phyloP scores from a whole-genome alignment of 306 rosid species.

The Dryas octopetala region DNA sequence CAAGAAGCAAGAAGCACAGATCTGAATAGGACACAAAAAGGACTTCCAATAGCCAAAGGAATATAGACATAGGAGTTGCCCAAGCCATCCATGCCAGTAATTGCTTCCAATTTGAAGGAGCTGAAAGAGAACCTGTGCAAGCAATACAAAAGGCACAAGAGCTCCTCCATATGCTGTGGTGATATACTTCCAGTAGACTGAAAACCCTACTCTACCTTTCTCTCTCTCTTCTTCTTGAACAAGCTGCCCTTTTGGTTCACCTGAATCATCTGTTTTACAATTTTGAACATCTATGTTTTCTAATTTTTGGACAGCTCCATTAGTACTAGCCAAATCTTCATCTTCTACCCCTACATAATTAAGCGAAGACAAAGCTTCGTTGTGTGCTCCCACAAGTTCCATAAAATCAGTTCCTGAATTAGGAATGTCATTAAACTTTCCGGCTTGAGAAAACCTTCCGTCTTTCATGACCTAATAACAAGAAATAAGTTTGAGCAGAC shows the following conservation, averaged over 20 bases:
- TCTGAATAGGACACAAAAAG: conserved; percentile 57
- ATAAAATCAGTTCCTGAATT: conserved; percentile 64
- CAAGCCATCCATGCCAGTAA: conserved; percentile 96
- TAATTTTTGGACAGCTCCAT: conserved; percentile 35
- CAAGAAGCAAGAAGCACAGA: conserved; percentile 39
- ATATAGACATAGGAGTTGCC: conserved; percentile 77
- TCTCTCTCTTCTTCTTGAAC: conserved; percentile 94
- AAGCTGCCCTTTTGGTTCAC: conserved; percentile 57
- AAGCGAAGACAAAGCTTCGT: conserved; percentile 69
- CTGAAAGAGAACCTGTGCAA: conserved; percentile 65
- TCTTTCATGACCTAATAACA: conserved; percentile 76
- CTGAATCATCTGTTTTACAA: conserved; percentile 35
- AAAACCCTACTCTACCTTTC: conserved; percentile 73
- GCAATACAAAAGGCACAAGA: conserved; percentile 73
- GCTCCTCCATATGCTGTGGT: conserved; percentile 76
- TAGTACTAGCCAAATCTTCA: conserved; percentile 18
- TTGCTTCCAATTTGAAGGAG: conserved; percentile 83
- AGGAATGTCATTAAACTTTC: conserved; percentile 65
- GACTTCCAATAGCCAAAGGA: conserved; percentile 66
- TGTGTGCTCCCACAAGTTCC: conserved; percentile 88
- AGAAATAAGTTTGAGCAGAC: background rate
- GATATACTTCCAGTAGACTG: conserved; percentile 72
- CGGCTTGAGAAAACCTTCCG: conserved; percentile 71
- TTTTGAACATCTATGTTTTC: conserved; percentile 35
- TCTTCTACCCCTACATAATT: conserved; percentile 40